Evolutionary conservation across 495 filamentous ascomycete genomes (phyloP), one percentile per base, ranked within the genome.

Genomic region (Talaromyces proteolyticus): DNA sequence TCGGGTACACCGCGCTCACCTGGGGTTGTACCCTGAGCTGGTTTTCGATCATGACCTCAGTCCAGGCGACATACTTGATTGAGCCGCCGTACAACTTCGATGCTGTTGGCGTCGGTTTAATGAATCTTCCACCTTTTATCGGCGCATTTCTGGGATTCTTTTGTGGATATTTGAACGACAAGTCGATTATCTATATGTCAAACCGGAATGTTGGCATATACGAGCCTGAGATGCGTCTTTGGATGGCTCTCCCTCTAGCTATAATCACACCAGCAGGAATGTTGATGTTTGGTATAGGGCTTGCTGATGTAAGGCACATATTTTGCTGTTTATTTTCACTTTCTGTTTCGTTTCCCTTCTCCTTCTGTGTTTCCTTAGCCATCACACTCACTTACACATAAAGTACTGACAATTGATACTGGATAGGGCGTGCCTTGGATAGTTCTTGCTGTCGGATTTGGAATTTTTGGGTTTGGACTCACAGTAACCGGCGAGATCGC

Each of bases 171-270:
- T 24, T 73, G 21, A 65, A 57, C 37, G 72, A 73, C 43, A 65
- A 60, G 54, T 60, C 50, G 11, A 63, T 68, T 34, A 40, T 72
- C 7, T 57, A 53, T 49, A 45, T 58, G 4, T 62, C 72, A 3
- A 66, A 66, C 44, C 60, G 58, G 20, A 71, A 73, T 38, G 57
- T 58, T 6, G 71, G 69, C 44, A 59, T 74, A 24, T 64, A 65
- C 26, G 71, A 76, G 51, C 59, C 69, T 0, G 72, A 74, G 50
- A 65, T 67, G 56, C 64, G 68, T 37, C 61, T 72, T 10, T 65
- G 57, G 58, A 48, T 64, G 18, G 54, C 57, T 19, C 42, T 67
- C 17, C 59, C 64, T 16, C 41, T 56, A 23, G 62, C 61, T 1
- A 41, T 62, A 1, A 22, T 63, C 2, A 52, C 56, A 3, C 58